A percentile compares a stretch with the other conserved stretches of the same genome.
phyloP scores from a whole-genome alignment of 345 rosid species.

The Laguncularia racemosa region DNA sequence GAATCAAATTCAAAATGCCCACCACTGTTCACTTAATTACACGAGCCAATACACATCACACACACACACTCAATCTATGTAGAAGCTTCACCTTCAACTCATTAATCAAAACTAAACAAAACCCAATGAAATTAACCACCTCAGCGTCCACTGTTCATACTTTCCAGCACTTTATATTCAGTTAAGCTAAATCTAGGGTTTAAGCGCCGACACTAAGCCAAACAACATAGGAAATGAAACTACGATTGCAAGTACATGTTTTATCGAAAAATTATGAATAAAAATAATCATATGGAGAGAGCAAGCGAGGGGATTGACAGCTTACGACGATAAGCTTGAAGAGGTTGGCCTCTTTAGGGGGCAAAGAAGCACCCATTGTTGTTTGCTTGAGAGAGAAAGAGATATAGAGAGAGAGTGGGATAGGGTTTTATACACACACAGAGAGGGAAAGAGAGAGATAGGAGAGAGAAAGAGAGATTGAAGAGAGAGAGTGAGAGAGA shows the following conservation, averaged over 20 bases:
- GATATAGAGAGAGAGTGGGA: not conserved
- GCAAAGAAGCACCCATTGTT: constrained; percentile 94
- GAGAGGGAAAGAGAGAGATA: not conserved
- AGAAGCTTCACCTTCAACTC: no score
- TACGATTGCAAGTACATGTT: not conserved
- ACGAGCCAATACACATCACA: not conserved
- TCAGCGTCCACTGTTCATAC: no score
- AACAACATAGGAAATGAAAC: not conserved
- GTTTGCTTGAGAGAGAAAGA: constrained; percentile 1
- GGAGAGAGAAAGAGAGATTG: constrained; percentile 6
- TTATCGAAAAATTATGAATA: not conserved
- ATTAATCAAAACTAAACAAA: no score
- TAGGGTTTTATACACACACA: no score
- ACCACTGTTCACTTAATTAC: not conserved
- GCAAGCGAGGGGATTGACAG: constrained; percentile 20
- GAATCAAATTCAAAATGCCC: not conserved
- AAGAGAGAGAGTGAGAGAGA: constrained; percentile 1
- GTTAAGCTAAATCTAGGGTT: no score
- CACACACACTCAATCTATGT: no score
- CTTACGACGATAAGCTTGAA: constrained; percentile 99
- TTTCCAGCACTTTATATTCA: no score
- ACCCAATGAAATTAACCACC: no score
- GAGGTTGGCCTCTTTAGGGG: constrained; percentile 98
- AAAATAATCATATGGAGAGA: constrained; percentile 8
- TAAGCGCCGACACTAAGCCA: no score